Base-by-base conservation (phyloP, 768 basidiomycete genomes). In the Xerocomellus intermedius region DNA sequence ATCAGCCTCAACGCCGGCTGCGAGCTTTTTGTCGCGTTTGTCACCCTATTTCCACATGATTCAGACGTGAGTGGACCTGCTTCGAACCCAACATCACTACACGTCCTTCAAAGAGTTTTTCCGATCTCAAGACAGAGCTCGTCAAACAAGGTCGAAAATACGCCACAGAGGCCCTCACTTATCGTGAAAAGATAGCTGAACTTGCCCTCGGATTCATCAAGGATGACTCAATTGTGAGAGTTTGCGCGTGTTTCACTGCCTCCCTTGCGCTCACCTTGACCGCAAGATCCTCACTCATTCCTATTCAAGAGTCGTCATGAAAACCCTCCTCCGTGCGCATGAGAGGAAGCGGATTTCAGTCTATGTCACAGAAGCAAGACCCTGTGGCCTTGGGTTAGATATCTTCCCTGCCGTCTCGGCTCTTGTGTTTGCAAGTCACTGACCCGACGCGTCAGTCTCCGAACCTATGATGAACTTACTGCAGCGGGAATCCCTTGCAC, bases 341-440 rank as follows among this genome's bases (percentile, higher is more conserved):
- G 80, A 87, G 66, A 84, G 82, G 69, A 98, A 98, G 76, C 83
- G 95, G 53, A 92, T 98, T 72, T 93, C 91, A 65, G 96, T 99
- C 37, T 98, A 94, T 71, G 96, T 99, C 55, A 98, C 96, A 62
- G 93, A 98, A 84, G 91, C 92, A 33, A 83, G 92, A 59, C 94
- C 96, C 70, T 84, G 83, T 69, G 91, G 89, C 65, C 79, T 89
- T 62, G 92, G 94, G 93, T 92, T 69, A 65, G 85, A 77, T 49
- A 55, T 58, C 47, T 46, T 41, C 51, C 50, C 48, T 42, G 41
- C 48, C 30, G 1, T 51, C 17, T 44, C 19, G 30, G 44, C 37
- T 19, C 22, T 46, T 37, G n/a, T 47, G 37, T 56, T 60, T 57
- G 37, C 32, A 50, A 37, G 39, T 47, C 35, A 35, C 56, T 59